phyloP scores from a whole-genome alignment of 1,284 basidiomycete genomes.

The Sanguinoderma infundibulare region DNA sequence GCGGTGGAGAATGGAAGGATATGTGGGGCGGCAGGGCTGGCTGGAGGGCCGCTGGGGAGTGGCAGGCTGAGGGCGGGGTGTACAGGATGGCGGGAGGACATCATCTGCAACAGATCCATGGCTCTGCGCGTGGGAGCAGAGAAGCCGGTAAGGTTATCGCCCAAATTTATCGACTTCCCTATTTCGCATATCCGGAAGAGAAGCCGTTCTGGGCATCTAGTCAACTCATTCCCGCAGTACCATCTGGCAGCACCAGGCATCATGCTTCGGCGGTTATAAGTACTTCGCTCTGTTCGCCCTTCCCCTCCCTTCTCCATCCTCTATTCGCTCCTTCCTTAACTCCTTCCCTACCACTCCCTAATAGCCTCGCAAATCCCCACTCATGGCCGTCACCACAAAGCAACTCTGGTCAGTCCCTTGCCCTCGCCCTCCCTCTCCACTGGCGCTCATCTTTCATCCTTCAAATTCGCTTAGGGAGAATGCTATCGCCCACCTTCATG shows the following conservation, averaged over 20 bases:
- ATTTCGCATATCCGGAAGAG: constrained; percentile 34
- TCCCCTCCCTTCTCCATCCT: constrained; percentile 36
- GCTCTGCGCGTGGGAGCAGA: constrained; percentile 37
- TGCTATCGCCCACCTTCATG: constrained; percentile 59
- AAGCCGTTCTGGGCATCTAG: constrained; percentile 45
- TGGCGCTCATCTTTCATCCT: constrained; percentile 8
- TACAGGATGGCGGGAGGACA: constrained; percentile 17
- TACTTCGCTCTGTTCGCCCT: constrained; percentile 39
- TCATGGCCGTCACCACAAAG: constrained; percentile 59
- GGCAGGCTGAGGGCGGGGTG: constrained; percentile 22
- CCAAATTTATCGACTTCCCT: constrained; percentile 30
- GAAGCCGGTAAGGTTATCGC: constrained; percentile 35
- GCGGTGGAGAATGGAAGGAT: not conserved
- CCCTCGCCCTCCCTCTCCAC: constrained; percentile 1
- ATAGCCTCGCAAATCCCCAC: constrained; percentile 51
- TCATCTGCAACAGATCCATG: constrained; percentile 28
- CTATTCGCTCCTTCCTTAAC: constrained; percentile 33
- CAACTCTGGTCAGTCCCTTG: constrained; percentile 57
- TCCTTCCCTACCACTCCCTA: constrained; percentile 24
- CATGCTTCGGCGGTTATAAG: constrained; percentile 47
- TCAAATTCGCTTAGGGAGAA: constrained; percentile 56
- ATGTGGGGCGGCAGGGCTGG: not conserved
- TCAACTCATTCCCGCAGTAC: constrained; percentile 42
- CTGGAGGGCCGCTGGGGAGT: constrained; percentile 6
- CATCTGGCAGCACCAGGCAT: constrained; percentile 41